Percentiles rank a stretch among this genome's conserved stretches.
These are phyloP conservation scores for Haematococcus sp. DNA, from an alignment of 139 green algal species.

Conservation along the genomic window DNA sequence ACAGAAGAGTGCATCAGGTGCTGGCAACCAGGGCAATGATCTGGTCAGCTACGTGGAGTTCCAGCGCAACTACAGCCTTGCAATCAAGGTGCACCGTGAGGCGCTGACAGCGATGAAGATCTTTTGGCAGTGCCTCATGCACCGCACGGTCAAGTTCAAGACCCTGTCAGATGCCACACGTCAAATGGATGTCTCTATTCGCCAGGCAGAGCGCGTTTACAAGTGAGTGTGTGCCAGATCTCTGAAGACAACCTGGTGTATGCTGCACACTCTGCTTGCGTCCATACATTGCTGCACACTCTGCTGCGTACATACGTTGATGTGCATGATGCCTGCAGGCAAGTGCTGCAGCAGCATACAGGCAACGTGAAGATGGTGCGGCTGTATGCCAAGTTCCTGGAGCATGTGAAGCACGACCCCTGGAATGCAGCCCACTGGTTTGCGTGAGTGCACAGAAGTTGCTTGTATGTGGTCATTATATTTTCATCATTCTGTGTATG, in stretches of 20 bases:
- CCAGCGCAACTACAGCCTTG: conserved; percentile 43
- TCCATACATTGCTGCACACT: too few relatives aligned
- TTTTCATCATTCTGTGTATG: too few relatives aligned
- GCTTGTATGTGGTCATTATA: too few relatives aligned
- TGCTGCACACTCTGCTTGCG: too few relatives aligned
- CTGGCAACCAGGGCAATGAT: conserved; percentile 24
- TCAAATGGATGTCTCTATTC: conserved; percentile 20
- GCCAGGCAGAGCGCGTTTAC: background rate
- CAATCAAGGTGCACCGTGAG: conserved; percentile 21
- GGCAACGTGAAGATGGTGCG: conserved; percentile 32
- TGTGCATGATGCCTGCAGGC: conserved; percentile 18
- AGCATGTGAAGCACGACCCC: conserved; percentile 37
- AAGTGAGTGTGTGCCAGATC: conserved; percentile 2
- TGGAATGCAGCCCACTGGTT: conserved; percentile 34
- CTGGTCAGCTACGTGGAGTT: conserved; percentile 56
- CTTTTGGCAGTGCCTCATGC: conserved; percentile 37
- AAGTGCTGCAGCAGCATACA: conserved; percentile 30
- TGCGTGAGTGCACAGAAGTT: conserved; percentile 1
- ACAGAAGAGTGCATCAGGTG: conserved; percentile 25
- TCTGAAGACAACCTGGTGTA: too few relatives aligned
- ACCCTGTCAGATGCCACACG: conserved; percentile 14
- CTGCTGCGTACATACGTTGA: too few relatives aligned
- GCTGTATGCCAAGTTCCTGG: conserved; percentile 41
- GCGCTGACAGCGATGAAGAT: conserved; percentile 26
- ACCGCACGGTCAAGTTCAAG: conserved; percentile 23